These are phyloP conservation scores for Emericellopsis cladophorae DNA, from an alignment of 2,329 filamentous ascomycete species.

Conservation along the genomic window DNA sequence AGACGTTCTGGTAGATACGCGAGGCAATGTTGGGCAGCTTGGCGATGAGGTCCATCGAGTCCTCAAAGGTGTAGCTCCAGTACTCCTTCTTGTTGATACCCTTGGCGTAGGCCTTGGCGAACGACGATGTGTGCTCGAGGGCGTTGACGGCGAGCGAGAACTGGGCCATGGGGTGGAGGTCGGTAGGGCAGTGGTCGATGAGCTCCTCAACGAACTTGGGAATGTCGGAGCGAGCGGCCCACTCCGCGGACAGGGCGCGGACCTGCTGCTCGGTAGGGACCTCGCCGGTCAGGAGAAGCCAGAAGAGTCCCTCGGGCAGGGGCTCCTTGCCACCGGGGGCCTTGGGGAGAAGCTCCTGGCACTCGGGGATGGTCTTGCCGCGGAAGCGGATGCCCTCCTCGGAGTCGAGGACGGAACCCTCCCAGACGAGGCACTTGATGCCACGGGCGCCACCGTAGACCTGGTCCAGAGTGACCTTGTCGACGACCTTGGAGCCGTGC, in stretches of 20 bases:
- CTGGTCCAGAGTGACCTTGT: constrained; percentile 98
- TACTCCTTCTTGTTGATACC: constrained; percentile 99
- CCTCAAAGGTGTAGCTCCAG: constrained; percentile 99
- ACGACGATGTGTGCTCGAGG: constrained; percentile 95
- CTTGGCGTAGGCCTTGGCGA: constrained; percentile 97
- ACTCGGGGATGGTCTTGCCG: constrained; percentile 98
- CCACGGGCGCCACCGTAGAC: constrained; percentile 98
- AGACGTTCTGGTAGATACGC: constrained; percentile 99
- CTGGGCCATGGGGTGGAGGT: constrained; percentile 99
- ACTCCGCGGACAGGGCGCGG: constrained; percentile 93
- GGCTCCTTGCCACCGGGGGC: constrained; percentile 94
- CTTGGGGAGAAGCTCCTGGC: constrained; percentile 94
- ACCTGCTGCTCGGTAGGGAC: constrained; percentile 97
- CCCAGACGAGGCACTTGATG: constrained; percentile 98
- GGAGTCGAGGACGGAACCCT: constrained; percentile 93
- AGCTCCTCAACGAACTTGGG: constrained; percentile 99
- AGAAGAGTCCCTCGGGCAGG: constrained; percentile 98
- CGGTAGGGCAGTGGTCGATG: constrained; percentile 97
- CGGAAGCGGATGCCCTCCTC: constrained; percentile 99
- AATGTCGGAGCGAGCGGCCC: constrained; percentile 92
- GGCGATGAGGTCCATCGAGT: constrained; percentile 98
- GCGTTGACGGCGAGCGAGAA: constrained; percentile 96
- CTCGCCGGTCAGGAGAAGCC: constrained; percentile 96
- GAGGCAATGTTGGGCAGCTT: constrained; percentile 97
- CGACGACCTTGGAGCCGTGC: constrained; percentile 86